These are phyloP conservation scores for Didymella pinodella DNA, from an alignment of 2,329 filamentous ascomycete genomes.

Conservation along the genomic window DNA sequence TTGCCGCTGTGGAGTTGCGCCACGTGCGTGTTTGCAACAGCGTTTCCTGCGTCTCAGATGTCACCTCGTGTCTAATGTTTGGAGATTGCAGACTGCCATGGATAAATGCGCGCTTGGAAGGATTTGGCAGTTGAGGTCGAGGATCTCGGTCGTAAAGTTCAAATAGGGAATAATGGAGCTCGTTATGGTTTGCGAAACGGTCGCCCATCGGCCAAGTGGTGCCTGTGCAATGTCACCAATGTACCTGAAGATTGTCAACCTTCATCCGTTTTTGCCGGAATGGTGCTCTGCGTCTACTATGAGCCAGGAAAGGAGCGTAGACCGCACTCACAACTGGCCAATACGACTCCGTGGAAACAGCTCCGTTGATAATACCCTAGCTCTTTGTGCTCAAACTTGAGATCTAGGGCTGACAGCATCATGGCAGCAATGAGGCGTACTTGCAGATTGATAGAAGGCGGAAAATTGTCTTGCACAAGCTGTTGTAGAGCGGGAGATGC, in stretches of 20 bases:
- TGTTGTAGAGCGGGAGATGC: constrained; percentile 14
- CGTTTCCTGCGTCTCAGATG: constrained; percentile 1
- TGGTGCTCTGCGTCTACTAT: background rate
- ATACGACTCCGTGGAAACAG: background rate
- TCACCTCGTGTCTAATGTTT: constrained; percentile 1
- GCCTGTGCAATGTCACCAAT: background rate
- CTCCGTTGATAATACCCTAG: background rate
- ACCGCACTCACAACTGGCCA: background rate
- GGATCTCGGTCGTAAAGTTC: background rate
- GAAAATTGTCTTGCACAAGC: constrained; percentile 13
- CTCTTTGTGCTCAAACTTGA: background rate
- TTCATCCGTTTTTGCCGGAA: background rate
- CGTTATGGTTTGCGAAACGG: background rate
- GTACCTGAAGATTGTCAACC: background rate
- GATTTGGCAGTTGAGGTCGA: background rate
- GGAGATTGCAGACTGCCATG: background rate
- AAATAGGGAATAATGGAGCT: background rate
- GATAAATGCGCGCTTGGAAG: background rate
- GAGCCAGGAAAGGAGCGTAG: background rate
- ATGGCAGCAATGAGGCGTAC: background rate
- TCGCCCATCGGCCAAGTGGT: background rate
- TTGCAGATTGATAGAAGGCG: constrained; percentile 7
- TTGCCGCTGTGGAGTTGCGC: constrained; percentile 22
- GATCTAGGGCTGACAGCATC: background rate
- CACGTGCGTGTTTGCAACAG: constrained; percentile 15